These are phyloP conservation scores for Articulospora tetracladia DNA, from an alignment of 495 filamentous ascomycete genomes.

Conservation along the genomic window DNA sequence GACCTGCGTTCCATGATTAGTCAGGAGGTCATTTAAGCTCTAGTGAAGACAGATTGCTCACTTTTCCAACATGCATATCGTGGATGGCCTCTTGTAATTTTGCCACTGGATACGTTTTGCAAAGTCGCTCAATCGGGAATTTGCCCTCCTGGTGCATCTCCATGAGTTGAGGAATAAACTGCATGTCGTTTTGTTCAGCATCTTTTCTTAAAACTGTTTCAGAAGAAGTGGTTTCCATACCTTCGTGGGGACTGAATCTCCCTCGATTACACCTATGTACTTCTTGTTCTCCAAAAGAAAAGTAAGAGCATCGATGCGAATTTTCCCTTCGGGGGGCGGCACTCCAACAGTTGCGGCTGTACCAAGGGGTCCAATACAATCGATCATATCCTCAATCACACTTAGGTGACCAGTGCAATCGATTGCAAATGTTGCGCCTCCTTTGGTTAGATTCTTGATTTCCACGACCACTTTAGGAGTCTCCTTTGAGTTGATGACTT, in stretches of 20 bases:
- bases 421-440: not conserved
- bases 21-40: not conserved
- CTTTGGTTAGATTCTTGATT: not conserved
- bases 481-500: not conserved
- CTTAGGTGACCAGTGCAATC: not conserved
- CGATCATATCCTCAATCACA: not conserved
- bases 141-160: conserved; percentile 35
- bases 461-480: not conserved
- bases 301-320: conserved; percentile 25
- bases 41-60: conserved; percentile 1
- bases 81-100: conserved; percentile 37
- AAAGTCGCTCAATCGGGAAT: conserved; percentile 38
- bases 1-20: not conserved
- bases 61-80: conserved; percentile 33
- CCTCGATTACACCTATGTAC: not conserved
- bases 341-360: not conserved
- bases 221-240: not conserved
- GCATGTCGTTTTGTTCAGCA: not conserved
- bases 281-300: not conserved
- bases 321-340: not conserved
- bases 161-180: conserved; percentile 32
- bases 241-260: not conserved
- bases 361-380: not conserved
- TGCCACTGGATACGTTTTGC: conserved; percentile 37
- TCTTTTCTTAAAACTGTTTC: not conserved